Evolutionary conservation across 352 stramenopile species (phyloP), one percentile per base, ranked within the genome.

Genomic region (Thalassiosira exigua): DNA sequence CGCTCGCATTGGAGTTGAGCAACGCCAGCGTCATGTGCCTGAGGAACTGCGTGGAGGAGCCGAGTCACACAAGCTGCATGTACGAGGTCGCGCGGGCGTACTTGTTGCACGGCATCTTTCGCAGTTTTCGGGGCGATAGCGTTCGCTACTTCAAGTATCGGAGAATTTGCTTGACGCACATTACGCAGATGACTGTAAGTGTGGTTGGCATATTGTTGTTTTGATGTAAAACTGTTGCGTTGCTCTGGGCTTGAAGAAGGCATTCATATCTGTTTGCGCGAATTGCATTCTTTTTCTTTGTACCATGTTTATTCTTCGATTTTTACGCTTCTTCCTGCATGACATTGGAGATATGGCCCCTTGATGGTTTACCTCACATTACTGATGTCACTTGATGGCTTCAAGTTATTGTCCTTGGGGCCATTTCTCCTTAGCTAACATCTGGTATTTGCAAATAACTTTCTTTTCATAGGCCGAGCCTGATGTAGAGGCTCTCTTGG

Each of bases 61-160:
- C 82, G 12, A 68, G 81, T 26, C 74, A 92, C 39, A 64, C 65
- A 24, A 78, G 76, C 39, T 87, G 81, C 48, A 79, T 90, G 52
- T 90, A 85, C 44, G 81, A 89, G 36, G 73, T 93, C 0, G 75
- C 87, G 0, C 60, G 82, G 9, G 86, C 87, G 0, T 93, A 93
- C 72, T 88, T 93, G 58, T 71, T 93, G 33, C 61, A 90, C n/a
- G 87, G 85, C 36, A 81, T 91, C 22, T 91, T 93, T 58, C 81
- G 85, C 2, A 81, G 81, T 52, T 90, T 85, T 65, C 75, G 87
- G 1, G 87, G 87, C 22, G 87, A 93, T 51, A 90, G 90, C 77
- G 52, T 82, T 17, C 58, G 85, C 19, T 93, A 93, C 76, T 90
- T 93, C 68, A 93, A 93, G 56, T 93, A 93, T 62, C 70, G 87